Evolutionary conservation across 2,329 filamentous ascomycete genomes (phyloP).

Genomic region (Arachnomyces sp.): DNA sequence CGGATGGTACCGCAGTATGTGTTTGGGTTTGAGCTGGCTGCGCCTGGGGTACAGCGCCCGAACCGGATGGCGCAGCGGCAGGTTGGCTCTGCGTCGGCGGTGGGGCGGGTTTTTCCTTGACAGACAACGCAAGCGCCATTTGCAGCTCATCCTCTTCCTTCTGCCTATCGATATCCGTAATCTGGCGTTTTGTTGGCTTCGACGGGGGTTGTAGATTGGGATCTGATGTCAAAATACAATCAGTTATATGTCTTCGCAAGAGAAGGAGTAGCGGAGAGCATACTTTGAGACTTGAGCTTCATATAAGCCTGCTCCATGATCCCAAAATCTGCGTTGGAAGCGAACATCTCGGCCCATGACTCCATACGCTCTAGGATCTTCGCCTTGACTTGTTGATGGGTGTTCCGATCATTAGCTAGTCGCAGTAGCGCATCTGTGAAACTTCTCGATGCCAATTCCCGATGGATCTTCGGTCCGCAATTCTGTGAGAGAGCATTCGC

Average conservation of each 20-base stretch:
- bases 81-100: constrained; percentile 33
- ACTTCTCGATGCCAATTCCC: constrained; percentile 80
- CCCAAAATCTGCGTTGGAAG: constrained; percentile 77
- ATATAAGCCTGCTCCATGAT: constrained; percentile 96
- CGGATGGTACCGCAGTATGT: constrained; percentile 54
- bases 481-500: constrained; percentile 89
- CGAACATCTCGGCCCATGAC: constrained; percentile 94
- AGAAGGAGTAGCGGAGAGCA: constrained; percentile 13
- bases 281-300: constrained; percentile 67
- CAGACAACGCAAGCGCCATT: constrained; percentile 85
- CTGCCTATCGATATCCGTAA: constrained; percentile 81
- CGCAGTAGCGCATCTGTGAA: constrained; percentile 91
- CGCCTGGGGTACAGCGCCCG: constrained; percentile 19
- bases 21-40: constrained; percentile 29
- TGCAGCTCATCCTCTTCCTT: constrained; percentile 97
- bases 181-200: constrained; percentile 84
- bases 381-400: constrained; percentile 89
- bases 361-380: constrained; percentile 97
- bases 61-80: constrained; percentile 19
- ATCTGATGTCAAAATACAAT: constrained; percentile 46
- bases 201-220: constrained; percentile 86
- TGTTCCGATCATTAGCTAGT: constrained; percentile 88
- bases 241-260: neutral
- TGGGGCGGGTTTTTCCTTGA: constrained; percentile 66
- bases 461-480: constrained; percentile 77